Conservation (phyloP, 2,329 filamentous ascomycete species). For the Pseudopithomyces chartarum region DNA sequence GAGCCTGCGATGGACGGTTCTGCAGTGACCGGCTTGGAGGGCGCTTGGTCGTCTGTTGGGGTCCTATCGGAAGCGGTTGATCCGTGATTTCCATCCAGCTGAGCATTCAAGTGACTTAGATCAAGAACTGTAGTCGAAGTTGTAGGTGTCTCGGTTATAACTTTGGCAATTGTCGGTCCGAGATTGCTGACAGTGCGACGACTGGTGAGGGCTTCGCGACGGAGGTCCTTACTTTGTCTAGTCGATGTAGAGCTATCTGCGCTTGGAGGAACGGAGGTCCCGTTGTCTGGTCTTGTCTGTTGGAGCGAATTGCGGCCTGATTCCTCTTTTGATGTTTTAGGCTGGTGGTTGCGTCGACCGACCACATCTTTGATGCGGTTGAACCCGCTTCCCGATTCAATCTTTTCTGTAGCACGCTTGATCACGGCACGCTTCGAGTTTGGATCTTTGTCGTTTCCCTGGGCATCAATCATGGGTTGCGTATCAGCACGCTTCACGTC, state of each 20-base stretch:
- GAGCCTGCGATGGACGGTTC: conserved; percentile 64
- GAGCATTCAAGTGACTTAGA: conserved; percentile 14
- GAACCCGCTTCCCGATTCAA: conserved; percentile 80
- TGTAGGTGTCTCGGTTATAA: conserved; percentile 41
- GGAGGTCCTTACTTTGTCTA: conserved; percentile 13
- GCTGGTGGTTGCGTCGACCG: conserved; percentile 56
- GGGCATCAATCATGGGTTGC: conserved; percentile 23
- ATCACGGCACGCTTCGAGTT: conserved; percentile 68
- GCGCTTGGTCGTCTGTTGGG: conserved; percentile 25
- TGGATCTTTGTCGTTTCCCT: conserved; percentile 60
- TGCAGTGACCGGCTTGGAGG: conserved; percentile 46
- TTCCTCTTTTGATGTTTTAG: conserved; percentile 46
- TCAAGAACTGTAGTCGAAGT: conserved; percentile 32
- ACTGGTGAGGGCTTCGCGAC: conserved; percentile 17
- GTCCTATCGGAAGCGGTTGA: conserved; percentile 14
- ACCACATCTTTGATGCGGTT: conserved; percentile 87
- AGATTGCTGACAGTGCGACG: conserved; percentile 18
- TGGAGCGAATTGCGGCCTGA: conserved; percentile 29
- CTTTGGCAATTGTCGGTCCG: conserved; percentile 39
- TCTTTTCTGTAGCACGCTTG: conserved; percentile 78
- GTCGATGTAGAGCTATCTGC: conserved; percentile 15
- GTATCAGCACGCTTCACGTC: conserved; percentile 29
- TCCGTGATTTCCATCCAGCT: conserved; percentile 23
- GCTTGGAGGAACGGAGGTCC: conserved; percentile 14
- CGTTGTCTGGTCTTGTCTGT: conserved; percentile 26